These are phyloP conservation scores for Hypoxylon intermedium DNA, from an alignment of 495 filamentous ascomycete species.

Conservation along the genomic window DNA sequence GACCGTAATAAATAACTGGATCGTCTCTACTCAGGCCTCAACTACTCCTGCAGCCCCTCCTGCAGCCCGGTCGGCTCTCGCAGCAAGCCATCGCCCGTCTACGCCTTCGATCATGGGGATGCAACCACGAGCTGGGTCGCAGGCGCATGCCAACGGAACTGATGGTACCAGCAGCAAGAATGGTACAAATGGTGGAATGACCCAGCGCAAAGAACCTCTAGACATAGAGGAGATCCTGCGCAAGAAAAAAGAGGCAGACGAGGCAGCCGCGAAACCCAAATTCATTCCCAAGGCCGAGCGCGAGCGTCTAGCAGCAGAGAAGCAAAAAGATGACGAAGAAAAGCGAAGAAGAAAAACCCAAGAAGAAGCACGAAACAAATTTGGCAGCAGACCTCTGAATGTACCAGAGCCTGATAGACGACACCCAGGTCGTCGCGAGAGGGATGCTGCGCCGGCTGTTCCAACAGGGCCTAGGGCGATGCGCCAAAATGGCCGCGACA, in stretches of 20 bases:
- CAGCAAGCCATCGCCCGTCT: slow-evolving; percentile 1
- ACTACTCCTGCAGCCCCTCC: not conserved
- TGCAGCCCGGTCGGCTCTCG: not conserved
- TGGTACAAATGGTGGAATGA: slow-evolving; percentile 23
- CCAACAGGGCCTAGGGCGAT: slow-evolving; percentile 84
- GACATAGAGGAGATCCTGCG: slow-evolving; percentile 58
- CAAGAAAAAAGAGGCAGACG: slow-evolving; percentile 55
- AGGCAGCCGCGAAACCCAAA: slow-evolving; percentile 74
- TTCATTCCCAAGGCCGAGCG: slow-evolving; percentile 90
- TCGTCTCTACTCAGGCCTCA: not conserved
- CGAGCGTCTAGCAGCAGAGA: slow-evolving; percentile 85
- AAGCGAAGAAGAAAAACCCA: slow-evolving; percentile 62
- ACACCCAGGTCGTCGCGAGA: slow-evolving; percentile 35
- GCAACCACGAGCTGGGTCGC: slow-evolving; percentile 38
- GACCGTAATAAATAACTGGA: not conserved
- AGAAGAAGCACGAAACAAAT: slow-evolving; percentile 49
- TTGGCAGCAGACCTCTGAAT: slow-evolving; percentile 4
- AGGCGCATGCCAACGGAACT: slow-evolving; percentile 18
- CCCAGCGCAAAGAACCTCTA: slow-evolving; percentile 46
- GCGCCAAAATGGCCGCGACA: slow-evolving; percentile 60
- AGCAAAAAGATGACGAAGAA: slow-evolving; percentile 81
- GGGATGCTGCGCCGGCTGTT: slow-evolving; percentile 47
- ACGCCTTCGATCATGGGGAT: slow-evolving; percentile 34
- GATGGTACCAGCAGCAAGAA: not conserved
- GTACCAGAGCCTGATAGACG: slow-evolving; percentile 18